Conservation (phyloP, 768 basidiomycete species). For the Gymnopilus dilepis region DNA sequence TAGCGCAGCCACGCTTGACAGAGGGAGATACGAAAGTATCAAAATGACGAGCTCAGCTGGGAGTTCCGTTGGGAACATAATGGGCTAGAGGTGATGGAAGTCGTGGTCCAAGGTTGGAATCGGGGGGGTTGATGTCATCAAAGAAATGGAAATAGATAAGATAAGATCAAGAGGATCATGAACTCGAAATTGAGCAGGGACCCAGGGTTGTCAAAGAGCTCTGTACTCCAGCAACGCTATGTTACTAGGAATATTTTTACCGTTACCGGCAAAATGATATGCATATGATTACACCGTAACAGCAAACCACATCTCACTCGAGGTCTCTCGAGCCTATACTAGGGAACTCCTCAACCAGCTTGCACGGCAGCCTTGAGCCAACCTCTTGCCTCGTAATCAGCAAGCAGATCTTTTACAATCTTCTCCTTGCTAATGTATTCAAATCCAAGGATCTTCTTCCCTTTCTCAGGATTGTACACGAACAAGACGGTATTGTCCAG, state of each 20-base stretch:
- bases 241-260: too few species aligned
- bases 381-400: conserved; percentile 6
- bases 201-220: too few species aligned
- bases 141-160: neutral
- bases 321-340: too few species aligned
- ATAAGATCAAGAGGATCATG: neutral
- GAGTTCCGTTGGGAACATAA: conserved; percentile 18
- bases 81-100: neutral
- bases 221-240: too few species aligned
- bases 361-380: neutral
- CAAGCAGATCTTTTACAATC: neutral
- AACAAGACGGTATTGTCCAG: neutral
- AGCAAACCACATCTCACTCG: too few species aligned
- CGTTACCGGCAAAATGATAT: too few species aligned
- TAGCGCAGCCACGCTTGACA: conserved; percentile 12
- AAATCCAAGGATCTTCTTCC: neutral
- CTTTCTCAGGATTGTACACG: conserved; percentile 3
- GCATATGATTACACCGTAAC: too few species aligned
- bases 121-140: conserved; percentile 1
- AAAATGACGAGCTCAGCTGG: conserved; percentile 21
- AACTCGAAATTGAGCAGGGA: too few species aligned
- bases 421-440: neutral
- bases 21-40: conserved; percentile 22
- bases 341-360: too few species aligned
- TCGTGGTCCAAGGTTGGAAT: too few species aligned